A percentile compares a stretch with the other conserved stretches of the same genome.
phyloP scores from a whole-genome alignment of 2,329 filamentous ascomycete genomes.

The Anthostomella pinea region DNA sequence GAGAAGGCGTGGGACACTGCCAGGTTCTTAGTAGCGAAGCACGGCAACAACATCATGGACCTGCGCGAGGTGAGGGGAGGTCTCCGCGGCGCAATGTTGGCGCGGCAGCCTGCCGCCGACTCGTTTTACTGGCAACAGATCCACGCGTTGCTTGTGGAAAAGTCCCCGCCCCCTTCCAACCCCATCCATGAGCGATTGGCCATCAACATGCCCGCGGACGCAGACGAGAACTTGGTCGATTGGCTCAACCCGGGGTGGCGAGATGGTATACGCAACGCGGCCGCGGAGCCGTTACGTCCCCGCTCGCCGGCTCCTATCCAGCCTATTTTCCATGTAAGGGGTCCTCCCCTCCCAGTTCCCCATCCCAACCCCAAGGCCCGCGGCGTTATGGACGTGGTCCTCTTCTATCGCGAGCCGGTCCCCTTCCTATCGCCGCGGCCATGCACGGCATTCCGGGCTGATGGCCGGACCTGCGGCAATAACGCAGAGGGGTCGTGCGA shows the following conservation, averaged over 20 bases:
- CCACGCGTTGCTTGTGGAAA: neutral
- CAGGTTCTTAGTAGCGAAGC: too few species aligned
- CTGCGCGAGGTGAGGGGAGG: too few species aligned
- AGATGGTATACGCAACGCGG: neutral
- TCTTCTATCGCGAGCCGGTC: neutral
- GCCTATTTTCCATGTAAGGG: neutral
- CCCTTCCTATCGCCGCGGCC: neutral
- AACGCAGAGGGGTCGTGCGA: slow-evolving; percentile 14
- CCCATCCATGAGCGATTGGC: neutral
- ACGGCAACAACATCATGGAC: too few species aligned
- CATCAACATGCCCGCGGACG: neutral
- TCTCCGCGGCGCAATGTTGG: too few species aligned
- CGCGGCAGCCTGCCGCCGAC: too few species aligned
- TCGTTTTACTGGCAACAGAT: neutral
- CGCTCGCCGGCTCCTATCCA: neutral
- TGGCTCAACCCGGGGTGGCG: neutral
- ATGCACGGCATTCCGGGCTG: neutral
- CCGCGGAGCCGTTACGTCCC: neutral
- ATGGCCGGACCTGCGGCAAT: neutral
- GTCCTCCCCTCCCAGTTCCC: too few species aligned
- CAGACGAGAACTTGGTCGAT: neutral
- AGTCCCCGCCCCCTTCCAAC: neutral
- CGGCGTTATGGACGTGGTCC: too few species aligned
- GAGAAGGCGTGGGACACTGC: too few species aligned
- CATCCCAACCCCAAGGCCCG: too few species aligned